These are phyloP conservation scores for Saccharomycopsis oosterbeekiorum DNA, from an alignment of 805 yeast genomes.

Conservation along the genomic window DNA sequence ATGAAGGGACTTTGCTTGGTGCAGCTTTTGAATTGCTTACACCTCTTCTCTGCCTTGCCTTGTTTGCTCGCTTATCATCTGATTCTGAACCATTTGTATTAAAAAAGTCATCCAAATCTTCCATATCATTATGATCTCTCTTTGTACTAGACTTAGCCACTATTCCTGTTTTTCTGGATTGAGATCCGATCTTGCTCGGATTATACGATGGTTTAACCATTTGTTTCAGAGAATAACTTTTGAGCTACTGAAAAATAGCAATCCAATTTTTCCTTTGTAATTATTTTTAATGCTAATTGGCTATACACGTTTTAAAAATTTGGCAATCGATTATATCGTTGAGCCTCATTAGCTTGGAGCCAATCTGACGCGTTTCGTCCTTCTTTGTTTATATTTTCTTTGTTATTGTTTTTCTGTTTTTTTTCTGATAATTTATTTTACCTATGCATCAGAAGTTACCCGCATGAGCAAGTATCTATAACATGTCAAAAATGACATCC, in stretches of 20 bases:
- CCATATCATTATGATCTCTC: slow-evolving; percentile 54
- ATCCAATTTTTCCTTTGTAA: no score
- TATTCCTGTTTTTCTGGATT: slow-evolving; percentile 60
- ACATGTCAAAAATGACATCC: background rate
- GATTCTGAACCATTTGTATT: slow-evolving; percentile 32
- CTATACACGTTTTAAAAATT: no score
- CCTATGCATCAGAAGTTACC: background rate
- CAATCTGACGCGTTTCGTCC: background rate
- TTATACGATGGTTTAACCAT: background rate
- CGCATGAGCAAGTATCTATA: background rate
- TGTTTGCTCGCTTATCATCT: slow-evolving; percentile 19
- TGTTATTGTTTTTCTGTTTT: background rate
- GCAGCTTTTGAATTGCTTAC: slow-evolving; percentile 5
- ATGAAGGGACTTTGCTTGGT: background rate
- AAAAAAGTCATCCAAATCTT: slow-evolving; percentile 60
- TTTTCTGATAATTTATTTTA: background rate
- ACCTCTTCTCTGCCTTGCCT: slow-evolving; percentile 8
- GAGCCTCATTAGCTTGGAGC: background rate
- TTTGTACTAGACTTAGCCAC: slow-evolving; percentile 36
- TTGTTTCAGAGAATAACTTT: background rate
- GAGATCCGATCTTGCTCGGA: slow-evolving; percentile 37
- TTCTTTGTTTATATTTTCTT: background rate
- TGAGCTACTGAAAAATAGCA: no score
- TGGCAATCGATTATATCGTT: no score
- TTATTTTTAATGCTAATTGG: no score